Evolutionary conservation across 345 rosid genomes (phyloP).

Genomic region (Durio zibethinus): DNA sequence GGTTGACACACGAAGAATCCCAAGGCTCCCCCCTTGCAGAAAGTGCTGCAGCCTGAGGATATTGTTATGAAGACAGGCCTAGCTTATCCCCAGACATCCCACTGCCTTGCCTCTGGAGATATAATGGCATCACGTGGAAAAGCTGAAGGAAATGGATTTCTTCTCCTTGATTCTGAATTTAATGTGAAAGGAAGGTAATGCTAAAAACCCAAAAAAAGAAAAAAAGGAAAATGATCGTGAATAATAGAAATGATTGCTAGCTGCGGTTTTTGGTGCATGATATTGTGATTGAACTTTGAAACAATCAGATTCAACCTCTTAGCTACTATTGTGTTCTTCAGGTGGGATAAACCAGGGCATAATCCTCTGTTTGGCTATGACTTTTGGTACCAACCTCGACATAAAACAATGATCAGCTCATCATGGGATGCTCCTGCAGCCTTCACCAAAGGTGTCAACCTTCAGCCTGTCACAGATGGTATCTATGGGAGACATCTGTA

Average conservation of each 20-base stretch:
- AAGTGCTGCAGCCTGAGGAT: conserved; percentile 66
- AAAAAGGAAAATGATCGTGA: background rate
- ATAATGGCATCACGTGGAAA: conserved; percentile 82
- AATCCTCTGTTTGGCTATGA: conserved; percentile 83
- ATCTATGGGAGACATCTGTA: conserved; percentile 75
- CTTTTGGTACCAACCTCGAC: conserved; percentile 95
- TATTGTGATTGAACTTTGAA: background rate
- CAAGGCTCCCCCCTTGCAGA: conserved; percentile 72
- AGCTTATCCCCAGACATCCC: conserved; percentile 88
- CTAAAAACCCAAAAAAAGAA: background rate
- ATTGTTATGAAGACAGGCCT: conserved; percentile 71
- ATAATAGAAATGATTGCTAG: background rate
- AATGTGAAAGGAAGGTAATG: conserved; percentile 78
- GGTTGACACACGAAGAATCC: conserved; percentile 63
- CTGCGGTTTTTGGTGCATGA: background rate
- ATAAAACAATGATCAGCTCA: conserved; percentile 87
- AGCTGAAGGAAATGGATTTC: conserved; percentile 85
- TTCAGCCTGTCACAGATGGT: conserved; percentile 76
- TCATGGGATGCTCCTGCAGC: conserved; percentile 96
- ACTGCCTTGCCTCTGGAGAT: conserved; percentile 91
- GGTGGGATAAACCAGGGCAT: conserved; percentile 91
- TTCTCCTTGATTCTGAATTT: conserved; percentile 82
- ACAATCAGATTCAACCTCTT: background rate
- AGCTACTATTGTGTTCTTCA: conserved; percentile 14
- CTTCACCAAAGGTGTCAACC: conserved; percentile 72